These are phyloP conservation scores for Penicillium sp. DNA, from an alignment of 2,329 filamentous ascomycete genomes.

Conservation along the genomic window DNA sequence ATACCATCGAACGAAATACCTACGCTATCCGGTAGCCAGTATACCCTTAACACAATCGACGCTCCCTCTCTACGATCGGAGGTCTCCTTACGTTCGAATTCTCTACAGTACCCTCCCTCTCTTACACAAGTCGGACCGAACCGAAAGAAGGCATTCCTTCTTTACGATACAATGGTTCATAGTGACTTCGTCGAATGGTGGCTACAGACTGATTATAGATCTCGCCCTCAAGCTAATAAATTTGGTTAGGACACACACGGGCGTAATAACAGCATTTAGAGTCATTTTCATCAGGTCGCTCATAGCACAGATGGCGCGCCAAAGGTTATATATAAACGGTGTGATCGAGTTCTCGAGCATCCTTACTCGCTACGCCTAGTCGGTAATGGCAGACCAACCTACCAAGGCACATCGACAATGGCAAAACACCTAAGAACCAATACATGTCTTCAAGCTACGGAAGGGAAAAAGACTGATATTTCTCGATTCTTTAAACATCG, in stretches of 20 bases:
- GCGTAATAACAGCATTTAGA: neutral
- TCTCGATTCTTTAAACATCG: too few species aligned
- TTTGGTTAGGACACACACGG: slow-evolving; percentile 8
- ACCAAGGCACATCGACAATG: too few species aligned
- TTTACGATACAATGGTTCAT: neutral
- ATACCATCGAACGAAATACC: too few species aligned
- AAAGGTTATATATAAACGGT: slow-evolving; percentile 7
- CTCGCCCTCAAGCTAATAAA: neutral
- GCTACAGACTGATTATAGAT: neutral
- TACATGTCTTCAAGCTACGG: too few species aligned
- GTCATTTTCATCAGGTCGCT: slow-evolving; percentile 3
- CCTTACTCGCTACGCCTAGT: neutral
- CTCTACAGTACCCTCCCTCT: too few species aligned
- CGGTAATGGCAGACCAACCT: neutral
- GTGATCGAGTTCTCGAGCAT: neutral
- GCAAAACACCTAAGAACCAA: too few species aligned
- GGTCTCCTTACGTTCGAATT: too few species aligned
- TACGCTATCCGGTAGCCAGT: too few species aligned
- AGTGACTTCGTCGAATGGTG: neutral
- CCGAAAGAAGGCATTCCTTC: neutral
- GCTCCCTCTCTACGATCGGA: too few species aligned
- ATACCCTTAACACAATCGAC: too few species aligned
- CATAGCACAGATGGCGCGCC: neutral
- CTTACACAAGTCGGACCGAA: neutral
- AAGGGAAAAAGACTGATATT: too few species aligned